A percentile compares a stretch with the other conserved stretches of the same genome.
phyloP scores from a whole-genome alignment of 23 red algal species.

The Gracilariopsis chorda region DNA sequence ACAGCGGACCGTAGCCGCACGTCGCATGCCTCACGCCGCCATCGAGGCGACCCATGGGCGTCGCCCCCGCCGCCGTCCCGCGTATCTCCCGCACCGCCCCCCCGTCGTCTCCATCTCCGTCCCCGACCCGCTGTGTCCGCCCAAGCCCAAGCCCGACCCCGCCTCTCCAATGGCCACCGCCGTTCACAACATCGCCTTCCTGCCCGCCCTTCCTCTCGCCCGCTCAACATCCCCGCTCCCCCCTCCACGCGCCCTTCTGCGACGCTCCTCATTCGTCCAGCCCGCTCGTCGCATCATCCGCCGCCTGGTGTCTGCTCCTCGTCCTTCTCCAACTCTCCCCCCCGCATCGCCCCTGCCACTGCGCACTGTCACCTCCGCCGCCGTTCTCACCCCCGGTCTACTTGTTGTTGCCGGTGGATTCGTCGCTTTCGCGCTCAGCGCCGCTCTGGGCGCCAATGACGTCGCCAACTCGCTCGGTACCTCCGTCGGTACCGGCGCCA shows the following conservation, averaged over 20 bases:
- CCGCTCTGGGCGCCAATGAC: constrained; percentile 93
- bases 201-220: neutral
- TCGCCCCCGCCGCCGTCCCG: neutral
- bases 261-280: neutral
- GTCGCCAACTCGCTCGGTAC: constrained; percentile 97
- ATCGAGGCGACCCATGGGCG: neutral
- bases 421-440: constrained; percentile 78
- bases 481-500: constrained; percentile 90
- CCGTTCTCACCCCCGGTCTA: constrained; percentile 43
- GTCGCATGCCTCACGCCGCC: too few species aligned
- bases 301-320: neutral
- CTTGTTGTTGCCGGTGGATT: constrained; percentile 57
- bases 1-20: neutral
- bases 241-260: neutral
- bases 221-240: neutral
- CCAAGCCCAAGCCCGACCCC: neutral
- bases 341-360: neutral
- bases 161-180: neutral
- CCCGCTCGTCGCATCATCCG: neutral
- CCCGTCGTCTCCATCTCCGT: neutral
- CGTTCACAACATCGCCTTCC: neutral
- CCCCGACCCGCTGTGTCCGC: neutral
- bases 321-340: neutral
- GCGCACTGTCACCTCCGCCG: neutral
- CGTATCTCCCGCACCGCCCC: neutral